These are phyloP conservation scores for Zangia roseola DNA, from an alignment of 768 basidiomycete species.

Conservation along the genomic window DNA sequence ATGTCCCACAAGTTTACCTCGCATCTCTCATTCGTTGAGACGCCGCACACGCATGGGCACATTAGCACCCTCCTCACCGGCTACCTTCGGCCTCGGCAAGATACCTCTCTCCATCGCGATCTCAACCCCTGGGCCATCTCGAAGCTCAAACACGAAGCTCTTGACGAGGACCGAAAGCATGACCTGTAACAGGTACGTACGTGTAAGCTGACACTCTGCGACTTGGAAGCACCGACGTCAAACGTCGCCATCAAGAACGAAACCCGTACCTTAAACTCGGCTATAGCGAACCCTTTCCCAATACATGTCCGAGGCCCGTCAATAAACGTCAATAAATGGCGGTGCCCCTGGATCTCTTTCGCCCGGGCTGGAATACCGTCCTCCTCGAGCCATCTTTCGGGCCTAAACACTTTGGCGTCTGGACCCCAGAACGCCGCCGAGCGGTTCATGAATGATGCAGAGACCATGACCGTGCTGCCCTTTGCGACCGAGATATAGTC, in stretches of 20 bases:
- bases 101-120: constrained; percentile 15
- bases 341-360: constrained; percentile 46
- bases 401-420: constrained; percentile 54
- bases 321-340: constrained; percentile 50
- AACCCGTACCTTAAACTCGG: constrained; percentile 31
- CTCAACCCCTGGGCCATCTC: constrained; percentile 16
- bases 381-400: constrained; percentile 57
- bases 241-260: constrained; percentile 2
- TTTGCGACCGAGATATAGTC: constrained; percentile 43
- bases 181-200: constrained; percentile 27
- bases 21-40: constrained; percentile 9
- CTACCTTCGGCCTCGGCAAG: constrained; percentile 20
- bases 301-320: constrained; percentile 53
- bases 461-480: constrained; percentile 43
- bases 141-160: constrained; percentile 22
- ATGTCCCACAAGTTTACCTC: too few species aligned
- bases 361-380: constrained; percentile 27
- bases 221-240: too few species aligned
- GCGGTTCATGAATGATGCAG: constrained; percentile 47
- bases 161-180: constrained; percentile 45
- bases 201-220: too few species aligned
- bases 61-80: constrained; percentile 24
- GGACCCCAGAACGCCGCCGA: constrained; percentile 58
- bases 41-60: constrained; percentile 34
- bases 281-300: constrained; percentile 47